Evolutionary conservation across 768 basidiomycete genomes (phyloP), one percentile per base, ranked within the genome.

Genomic region (Erythrobasidium yunnanense): DNA sequence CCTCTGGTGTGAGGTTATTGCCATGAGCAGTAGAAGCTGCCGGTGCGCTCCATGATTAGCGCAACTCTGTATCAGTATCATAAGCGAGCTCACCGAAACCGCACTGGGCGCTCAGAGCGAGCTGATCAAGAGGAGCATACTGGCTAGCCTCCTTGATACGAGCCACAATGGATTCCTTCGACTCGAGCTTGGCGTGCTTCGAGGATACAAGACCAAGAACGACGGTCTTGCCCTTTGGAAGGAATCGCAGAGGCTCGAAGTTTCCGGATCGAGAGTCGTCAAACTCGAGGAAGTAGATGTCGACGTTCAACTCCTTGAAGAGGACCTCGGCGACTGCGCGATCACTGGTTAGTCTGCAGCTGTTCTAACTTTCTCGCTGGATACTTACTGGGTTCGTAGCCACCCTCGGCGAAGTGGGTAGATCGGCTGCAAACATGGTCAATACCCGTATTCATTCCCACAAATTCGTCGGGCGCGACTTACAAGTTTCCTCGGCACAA

Each of bases 161-260:
- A 18, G 67, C 69, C 13, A 72, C 66, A 29, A 73, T 67, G 20
- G 50, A 52, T 18, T 67, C 55, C 72, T 73, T 73, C 68, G 69
- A 55, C 66, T 73, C 73, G n/a, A 73, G 65, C 47, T 62, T 49
- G 2, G 68, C 67, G 8, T 63, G 54, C 72, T 73, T 73, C 56
- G 69, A 68, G 8, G 68, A 70, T 8, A 74, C 66, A 38, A 73
- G 49, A 49, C 73, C 73, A 22, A 74, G 52, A 4, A 74, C 72
- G 15, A 65, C 62, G 58, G 71, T 73, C 45, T 65, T 60, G 23
- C 65, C 70, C 56, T 63, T 63, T 17, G 69, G 71, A 20, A 71
- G 55, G 58, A 58, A 66, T 11, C 67, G 46, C 22, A 71, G 67
- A 27, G 71, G 70, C 46, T 66, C 69, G 23, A 71, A 71, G 32